Conservation (phyloP, 2,329 filamentous ascomycete genomes). For the Neonectria hederae region DNA sequence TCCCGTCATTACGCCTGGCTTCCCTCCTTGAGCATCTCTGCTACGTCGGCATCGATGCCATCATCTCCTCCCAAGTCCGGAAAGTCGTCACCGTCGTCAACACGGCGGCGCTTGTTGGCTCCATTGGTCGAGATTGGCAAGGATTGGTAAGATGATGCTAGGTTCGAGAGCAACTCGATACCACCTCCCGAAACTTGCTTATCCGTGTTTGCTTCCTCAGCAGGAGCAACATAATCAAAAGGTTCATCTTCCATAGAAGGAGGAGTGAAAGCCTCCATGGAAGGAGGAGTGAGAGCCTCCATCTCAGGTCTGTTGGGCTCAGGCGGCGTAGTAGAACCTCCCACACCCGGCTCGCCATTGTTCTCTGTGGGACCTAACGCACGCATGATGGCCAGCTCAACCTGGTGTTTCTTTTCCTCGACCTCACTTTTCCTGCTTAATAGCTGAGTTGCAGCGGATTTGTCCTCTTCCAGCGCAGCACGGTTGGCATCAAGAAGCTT, state of each 20-base stretch:
- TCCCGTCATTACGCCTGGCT: slow-evolving; percentile 20
- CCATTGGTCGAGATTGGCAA: slow-evolving; percentile 61
- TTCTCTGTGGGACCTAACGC: slow-evolving; percentile 73
- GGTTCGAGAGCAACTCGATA: slow-evolving; percentile 53
- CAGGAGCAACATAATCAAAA: slow-evolving; percentile 31
- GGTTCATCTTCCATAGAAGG: slow-evolving; percentile 33
- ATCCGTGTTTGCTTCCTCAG: slow-evolving; percentile 31
- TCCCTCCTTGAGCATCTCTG: slow-evolving; percentile 57
- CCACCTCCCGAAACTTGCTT: slow-evolving; percentile 40
- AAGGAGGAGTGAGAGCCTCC: slow-evolving; percentile 86
- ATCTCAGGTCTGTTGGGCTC: slow-evolving; percentile 81
- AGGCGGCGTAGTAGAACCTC: slow-evolving; percentile 55
- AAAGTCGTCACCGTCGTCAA: slow-evolving; percentile 62
- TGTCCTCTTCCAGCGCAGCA: slow-evolving; percentile 74
- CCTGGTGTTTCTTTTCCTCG: slow-evolving; percentile 84
- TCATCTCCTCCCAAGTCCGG: slow-evolving; percentile 64
- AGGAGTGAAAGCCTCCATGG: slow-evolving; percentile 57
- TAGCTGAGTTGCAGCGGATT: slow-evolving; percentile 71
- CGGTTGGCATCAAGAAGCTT: slow-evolving; percentile 81
- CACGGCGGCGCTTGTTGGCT: slow-evolving; percentile 64
- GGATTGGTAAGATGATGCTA: slow-evolving; percentile 58
- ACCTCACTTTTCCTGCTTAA: slow-evolving; percentile 74
- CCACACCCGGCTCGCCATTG: slow-evolving; percentile 57
- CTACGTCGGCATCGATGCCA: slow-evolving; percentile 66
- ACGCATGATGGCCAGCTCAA: slow-evolving; percentile 91